phyloP scores from a whole-genome alignment of 2,329 filamentous ascomycete genomes.

The Arthroderma sp. region DNA sequence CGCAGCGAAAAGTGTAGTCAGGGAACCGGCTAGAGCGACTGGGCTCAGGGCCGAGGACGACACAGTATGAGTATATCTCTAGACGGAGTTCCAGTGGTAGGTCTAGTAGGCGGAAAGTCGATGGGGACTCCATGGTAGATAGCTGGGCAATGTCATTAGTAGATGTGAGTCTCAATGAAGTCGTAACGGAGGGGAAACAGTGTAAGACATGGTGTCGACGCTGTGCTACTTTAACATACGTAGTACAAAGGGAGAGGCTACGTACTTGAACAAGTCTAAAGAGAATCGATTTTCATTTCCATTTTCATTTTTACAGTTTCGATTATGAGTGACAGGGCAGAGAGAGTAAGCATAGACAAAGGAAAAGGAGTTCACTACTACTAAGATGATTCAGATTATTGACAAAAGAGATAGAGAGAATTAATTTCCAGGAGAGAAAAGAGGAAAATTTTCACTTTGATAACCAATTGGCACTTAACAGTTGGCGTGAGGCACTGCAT shows the following conservation, averaged over 20 bases:
- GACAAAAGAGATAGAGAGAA: neutral
- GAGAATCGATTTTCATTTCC: neutral
- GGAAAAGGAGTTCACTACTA: neutral
- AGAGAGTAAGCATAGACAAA: neutral
- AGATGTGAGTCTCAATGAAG: too few relatives aligned
- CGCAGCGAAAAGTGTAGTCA: too few relatives aligned
- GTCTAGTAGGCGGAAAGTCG: too few relatives aligned
- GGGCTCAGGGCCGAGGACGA: too few relatives aligned
- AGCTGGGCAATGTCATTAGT: too few relatives aligned
- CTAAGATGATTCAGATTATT: neutral
- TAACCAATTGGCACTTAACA: neutral
- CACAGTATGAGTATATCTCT: too few relatives aligned
- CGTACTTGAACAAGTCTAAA: neutral
- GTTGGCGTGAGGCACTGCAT: neutral
- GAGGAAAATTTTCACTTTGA: neutral
- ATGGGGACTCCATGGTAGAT: too few relatives aligned
- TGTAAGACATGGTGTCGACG: too few relatives aligned
- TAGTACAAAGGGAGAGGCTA: neutral
- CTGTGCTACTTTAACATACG: neutral
- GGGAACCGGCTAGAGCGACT: too few relatives aligned
- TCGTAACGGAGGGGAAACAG: too few relatives aligned
- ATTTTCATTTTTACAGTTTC: neutral
- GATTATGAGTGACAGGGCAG: neutral
- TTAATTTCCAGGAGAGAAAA: neutral
- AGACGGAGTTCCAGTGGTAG: too few relatives aligned